Evolutionary conservation across 31 red algal species (phyloP).

Genomic region (Odonthalia washingtoniensis): DNA sequence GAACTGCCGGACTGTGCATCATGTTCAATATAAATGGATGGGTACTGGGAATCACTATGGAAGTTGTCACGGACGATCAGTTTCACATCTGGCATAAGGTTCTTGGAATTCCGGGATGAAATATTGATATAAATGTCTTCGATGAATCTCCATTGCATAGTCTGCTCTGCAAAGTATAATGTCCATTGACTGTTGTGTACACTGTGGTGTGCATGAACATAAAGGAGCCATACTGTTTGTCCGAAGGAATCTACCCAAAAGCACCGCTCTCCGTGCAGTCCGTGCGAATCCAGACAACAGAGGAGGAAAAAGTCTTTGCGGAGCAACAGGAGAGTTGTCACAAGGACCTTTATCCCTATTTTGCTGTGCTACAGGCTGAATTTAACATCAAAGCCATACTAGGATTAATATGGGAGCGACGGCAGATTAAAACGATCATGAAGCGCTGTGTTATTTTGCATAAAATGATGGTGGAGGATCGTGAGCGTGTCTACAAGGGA

Average conservation of each 20-base stretch:
- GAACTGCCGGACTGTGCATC: background rate
- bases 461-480: background rate
- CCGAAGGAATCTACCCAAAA: constrained; percentile 7
- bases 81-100: no score
- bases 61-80: constrained; percentile 20
- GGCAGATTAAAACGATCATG: background rate
- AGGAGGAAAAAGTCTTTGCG: background rate
- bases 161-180: background rate
- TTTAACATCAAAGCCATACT: background rate
- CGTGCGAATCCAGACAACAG: background rate
- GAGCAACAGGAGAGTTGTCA: background rate
- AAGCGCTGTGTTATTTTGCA: background rate
- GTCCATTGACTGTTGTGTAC: background rate
- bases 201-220: background rate
- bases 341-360: background rate
- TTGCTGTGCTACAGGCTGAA: background rate
- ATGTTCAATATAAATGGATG: background rate
- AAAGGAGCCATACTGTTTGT: background rate
- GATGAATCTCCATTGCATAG: background rate
- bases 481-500: no score
- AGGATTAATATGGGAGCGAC: background rate
- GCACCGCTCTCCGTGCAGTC: background rate
- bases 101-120: constrained; percentile 14
- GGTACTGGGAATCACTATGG: constrained; percentile 2
- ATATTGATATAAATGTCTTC: constrained; percentile 42